Evolutionary conservation across 1,139 yeast species (phyloP), one percentile per base, ranked within the genome.

Genomic region (Candida tropicalis): DNA sequence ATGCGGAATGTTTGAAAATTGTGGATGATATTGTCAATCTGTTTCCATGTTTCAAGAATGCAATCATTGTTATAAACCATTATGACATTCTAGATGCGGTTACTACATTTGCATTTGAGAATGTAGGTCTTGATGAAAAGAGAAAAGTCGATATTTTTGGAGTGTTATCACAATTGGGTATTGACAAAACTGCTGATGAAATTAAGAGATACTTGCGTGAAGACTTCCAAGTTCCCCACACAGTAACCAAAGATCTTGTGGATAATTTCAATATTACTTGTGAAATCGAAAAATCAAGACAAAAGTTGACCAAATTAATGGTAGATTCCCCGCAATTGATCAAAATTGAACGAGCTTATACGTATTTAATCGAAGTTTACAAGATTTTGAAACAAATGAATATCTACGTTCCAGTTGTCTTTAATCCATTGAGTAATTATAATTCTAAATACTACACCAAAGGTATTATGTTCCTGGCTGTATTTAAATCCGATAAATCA

Each of bases 391-490:
- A 75, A 40, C 72, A 76, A 24, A 68, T 91, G 44, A 89, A 87
- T 0, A 52, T 66, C 2, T 54, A 54, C 13, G 57, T 71, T 0
- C 60, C 66, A 1, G 54, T 73, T 3, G 52, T 58, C 8, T 79
- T 89, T 20, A 70, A 73, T 15, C 97, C 98, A 0, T 73, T 93
- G 60, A 80, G 91, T 55, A 89, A 88, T 54, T 88, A 88, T 62
- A 89, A 89, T 54, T 78, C 84, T 35, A 77, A 82, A 18, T 91
- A 89, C 58, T 93, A 90, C 59, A 69, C 73, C 27, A 82, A 82
- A 18, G 96, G 96, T 0, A 66, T 91, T 2, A 89, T 93, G 95
- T 93, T 91, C 58, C 96, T 89, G 56, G 90, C 87, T 0, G 79
- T 89, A 1, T 78, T 81, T 53, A 86, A 86, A 46, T 51, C 62